Percentiles rank a stretch among this genome's conserved stretches.
Conservation (phyloP, 2,329 filamentous ascomycete genomes). For the Sordariomycetes sp. region DNA sequence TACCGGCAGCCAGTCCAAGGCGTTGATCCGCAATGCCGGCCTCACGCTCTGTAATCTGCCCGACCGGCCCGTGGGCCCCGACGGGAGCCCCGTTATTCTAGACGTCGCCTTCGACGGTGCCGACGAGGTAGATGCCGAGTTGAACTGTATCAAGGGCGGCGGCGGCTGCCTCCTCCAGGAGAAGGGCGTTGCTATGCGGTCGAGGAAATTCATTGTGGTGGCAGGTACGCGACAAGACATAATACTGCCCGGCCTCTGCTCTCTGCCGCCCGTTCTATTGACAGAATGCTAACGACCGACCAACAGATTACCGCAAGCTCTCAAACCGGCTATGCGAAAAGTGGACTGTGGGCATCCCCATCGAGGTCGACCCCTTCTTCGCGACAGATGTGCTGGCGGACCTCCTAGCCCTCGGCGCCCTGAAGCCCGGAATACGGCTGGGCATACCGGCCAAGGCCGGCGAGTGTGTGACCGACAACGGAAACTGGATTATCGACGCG, state of each 20-base stretch:
- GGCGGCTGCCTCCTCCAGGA: constrained; percentile 97
- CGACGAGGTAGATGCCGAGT: constrained; percentile 87
- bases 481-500: constrained; percentile 79
- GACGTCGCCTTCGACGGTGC: constrained; percentile 95
- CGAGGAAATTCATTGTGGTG: constrained; percentile 79
- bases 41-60: constrained; percentile 70
- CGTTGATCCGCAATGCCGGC: constrained; percentile 71
- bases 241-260: neutral
- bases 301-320: constrained; percentile 76
- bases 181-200: constrained; percentile 81
- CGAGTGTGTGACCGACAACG: constrained; percentile 53
- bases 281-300: neutral
- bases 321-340: constrained; percentile 61
- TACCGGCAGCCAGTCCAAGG: constrained; percentile 83
- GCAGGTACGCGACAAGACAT: constrained; percentile 44
- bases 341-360: constrained; percentile 74
- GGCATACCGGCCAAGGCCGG: constrained; percentile 70
- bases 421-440: constrained; percentile 59
- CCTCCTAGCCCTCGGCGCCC: constrained; percentile 62
- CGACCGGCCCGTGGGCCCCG: constrained; percentile 50
- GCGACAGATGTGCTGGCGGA: constrained; percentile 66
- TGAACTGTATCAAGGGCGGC: constrained; percentile 97
- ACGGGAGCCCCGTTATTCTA: constrained; percentile 39
- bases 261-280: neutral
- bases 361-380: constrained; percentile 84